Evolutionary conservation across 345 rosid genomes (phyloP), one percentile per base, ranked within the genome.

Genomic region (Ricinus communis): DNA sequence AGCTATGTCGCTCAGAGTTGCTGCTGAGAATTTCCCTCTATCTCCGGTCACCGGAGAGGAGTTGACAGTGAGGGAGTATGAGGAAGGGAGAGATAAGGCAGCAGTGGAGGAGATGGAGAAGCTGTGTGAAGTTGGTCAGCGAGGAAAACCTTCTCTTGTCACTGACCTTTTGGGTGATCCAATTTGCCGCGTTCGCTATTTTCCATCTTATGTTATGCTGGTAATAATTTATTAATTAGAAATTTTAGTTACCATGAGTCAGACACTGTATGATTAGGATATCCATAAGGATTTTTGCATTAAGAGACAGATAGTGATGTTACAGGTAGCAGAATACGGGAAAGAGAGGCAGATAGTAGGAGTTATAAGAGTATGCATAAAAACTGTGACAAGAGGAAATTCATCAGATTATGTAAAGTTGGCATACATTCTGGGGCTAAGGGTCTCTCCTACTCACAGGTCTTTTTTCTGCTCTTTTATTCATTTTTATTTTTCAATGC

Each of bases 81-180:
- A 88, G 49, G 92, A 82, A 47, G 80, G 74, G 67, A 77, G 58
- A 40, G 97, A 91, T 70, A 91, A 81, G 80, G 76, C 3, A 36
- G 83, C 62, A 6, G 91, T 85, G 78, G 97, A 91, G 79, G 86
- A 84, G 60, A 60, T 91, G 80, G 97, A 91, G 82, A 74, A 65
- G 38, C 62, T 52, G 63, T 91, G 93, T 68, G 93, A 87, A 60
- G 73, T 86, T 31, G 92, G 85, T 16, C 80, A 80, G 21, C 71
- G 63, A 14, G 87, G 88, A 31, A 80, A 86, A 78, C 82, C 86
- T 57, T 71, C 84, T 7, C 82, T 91, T 62, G 85, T 91, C 70
- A 87, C 93, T 59, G 93, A 89, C 79, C 87, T 87, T 58, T 58
- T 89, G 69, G 97, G 94, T 3, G 97, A 89, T 68, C 97, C 97